Percentiles rank a stretch among this genome's conserved stretches.
Conservation (phyloP, 2,329 filamentous ascomycete genomes). For the Cylindrodendrum hubeiense region DNA sequence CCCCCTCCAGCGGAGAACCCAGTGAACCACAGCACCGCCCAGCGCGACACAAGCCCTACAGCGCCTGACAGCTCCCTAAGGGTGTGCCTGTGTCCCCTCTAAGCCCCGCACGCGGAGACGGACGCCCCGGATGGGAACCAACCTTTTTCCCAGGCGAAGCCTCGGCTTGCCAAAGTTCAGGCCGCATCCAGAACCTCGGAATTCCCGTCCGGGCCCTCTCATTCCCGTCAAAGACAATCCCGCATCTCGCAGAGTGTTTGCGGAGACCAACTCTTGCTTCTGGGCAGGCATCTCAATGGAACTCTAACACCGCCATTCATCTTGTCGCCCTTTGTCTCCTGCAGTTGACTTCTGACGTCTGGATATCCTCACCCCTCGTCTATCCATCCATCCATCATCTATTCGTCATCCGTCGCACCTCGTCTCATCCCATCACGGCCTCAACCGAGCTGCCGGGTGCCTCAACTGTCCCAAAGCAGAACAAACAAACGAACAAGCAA, state of each 20-base stretch:
- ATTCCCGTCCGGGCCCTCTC: conserved; percentile 20
- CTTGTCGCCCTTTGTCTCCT: too few species aligned
- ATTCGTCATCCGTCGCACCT: not conserved
- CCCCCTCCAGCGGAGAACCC: conserved; percentile 1
- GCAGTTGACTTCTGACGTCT: not conserved
- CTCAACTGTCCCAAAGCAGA: conserved; percentile 1
- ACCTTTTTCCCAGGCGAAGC: conserved; percentile 5
- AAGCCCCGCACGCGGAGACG: not conserved
- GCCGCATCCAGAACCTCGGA: conserved; percentile 30
- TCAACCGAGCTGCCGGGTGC: conserved; percentile 5
- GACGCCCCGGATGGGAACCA: not conserved
- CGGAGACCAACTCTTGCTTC: not conserved
- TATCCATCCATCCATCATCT: not conserved
- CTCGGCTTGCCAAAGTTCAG: conserved; percentile 39
- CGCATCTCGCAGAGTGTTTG: not conserved
- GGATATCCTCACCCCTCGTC: conserved; percentile 19
- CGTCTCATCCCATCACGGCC: not conserved
- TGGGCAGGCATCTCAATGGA: conserved; percentile 17
- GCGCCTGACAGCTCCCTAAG: not conserved
- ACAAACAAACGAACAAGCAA: not conserved
- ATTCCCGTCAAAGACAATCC: conserved; percentile 13
- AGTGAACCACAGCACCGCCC: not conserved
- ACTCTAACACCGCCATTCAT: conserved; percentile 19
- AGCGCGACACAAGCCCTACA: conserved; percentile 6
- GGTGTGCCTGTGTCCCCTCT: not conserved